Conservation (phyloP, 2,329 filamentous ascomycete species). For the Aspergillus aculeatus region DNA sequence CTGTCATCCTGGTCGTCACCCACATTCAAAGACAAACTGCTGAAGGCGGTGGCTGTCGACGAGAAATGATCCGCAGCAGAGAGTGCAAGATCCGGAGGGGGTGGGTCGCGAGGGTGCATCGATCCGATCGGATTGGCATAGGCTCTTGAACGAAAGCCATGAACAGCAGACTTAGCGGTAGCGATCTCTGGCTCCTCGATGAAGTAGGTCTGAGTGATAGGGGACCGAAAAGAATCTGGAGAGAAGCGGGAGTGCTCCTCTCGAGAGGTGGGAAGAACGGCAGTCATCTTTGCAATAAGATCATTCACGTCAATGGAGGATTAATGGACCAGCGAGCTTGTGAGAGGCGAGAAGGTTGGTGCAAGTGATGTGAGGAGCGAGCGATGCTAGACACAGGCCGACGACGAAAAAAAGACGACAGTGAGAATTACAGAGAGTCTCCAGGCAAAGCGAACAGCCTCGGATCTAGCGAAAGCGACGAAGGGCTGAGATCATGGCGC, state of each 20-base stretch:
- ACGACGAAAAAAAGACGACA: not conserved
- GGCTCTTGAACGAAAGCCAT: conserved; percentile 25
- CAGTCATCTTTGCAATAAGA: conserved; percentile 32
- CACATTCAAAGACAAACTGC: conserved; percentile 37
- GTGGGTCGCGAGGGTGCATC: conserved; percentile 36
- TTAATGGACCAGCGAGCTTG: not conserved
- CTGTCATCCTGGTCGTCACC: conserved; percentile 31
- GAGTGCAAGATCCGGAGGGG: conserved; percentile 38
- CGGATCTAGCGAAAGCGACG: not conserved
- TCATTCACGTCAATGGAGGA: conserved; percentile 4
- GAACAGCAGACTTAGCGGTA: conserved; percentile 28
- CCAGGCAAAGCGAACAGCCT: not conserved
- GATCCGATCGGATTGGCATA: conserved; percentile 29
- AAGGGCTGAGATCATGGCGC: conserved; percentile 3
- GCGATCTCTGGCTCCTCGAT: conserved; percentile 23
- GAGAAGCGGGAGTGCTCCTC: conserved; percentile 34
- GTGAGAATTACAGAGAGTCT: not conserved
- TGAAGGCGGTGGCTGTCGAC: conserved; percentile 39
- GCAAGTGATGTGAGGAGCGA: not conserved
- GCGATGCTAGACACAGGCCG: not conserved
- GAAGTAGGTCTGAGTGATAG: conserved; percentile 35
- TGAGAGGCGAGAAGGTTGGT: not conserved
- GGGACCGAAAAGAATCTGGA: conserved; percentile 31
- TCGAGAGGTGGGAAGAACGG: conserved; percentile 32
- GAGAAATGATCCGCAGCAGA: conserved; percentile 30